Evolutionary conservation across 1,284 basidiomycete genomes (phyloP).

Genomic region (Takashimella koratensis): DNA sequence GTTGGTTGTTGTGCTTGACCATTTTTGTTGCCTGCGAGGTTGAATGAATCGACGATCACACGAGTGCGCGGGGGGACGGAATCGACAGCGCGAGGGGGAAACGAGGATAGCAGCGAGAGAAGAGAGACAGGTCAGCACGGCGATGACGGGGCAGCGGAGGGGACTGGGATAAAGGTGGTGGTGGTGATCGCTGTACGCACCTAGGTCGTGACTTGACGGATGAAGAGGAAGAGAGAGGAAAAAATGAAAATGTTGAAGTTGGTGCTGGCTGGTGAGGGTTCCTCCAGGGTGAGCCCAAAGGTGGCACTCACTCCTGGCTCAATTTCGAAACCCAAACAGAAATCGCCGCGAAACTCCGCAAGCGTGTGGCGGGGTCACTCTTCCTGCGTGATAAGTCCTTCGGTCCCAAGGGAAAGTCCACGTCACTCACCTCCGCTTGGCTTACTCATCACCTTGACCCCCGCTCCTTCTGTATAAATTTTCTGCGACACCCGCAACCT

Average conservation of each 20-base stretch:
- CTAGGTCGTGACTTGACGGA: background rate
- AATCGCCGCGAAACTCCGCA: conserved; percentile 14
- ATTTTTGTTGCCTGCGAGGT: conserved; percentile 13
- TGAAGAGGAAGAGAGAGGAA: background rate
- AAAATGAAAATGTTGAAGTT: background rate
- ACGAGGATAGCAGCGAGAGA: background rate
- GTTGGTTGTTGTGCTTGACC: conserved; percentile 55
- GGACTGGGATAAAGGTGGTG: background rate
- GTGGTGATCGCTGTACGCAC: background rate
- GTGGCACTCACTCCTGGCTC: background rate
- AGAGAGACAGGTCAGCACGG: background rate
- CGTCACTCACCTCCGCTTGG: no score
- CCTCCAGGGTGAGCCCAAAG: background rate
- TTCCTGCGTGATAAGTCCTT: no score
- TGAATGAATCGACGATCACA: background rate
- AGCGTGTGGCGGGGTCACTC: background rate
- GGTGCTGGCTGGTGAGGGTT: background rate
- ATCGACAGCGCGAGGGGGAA: background rate
- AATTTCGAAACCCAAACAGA: conserved; percentile 9
- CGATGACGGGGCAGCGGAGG: background rate
- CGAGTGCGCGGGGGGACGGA: no score
- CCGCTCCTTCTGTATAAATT: no score
- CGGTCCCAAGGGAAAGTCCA: no score
- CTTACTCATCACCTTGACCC: no score
- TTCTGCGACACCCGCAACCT: no score